Percentiles rank a stretch among this genome's conserved stretches.
These are phyloP conservation scores for Poa annua DNA, from an alignment of 176 grass and related monocot species.

Conservation along the genomic window DNA sequence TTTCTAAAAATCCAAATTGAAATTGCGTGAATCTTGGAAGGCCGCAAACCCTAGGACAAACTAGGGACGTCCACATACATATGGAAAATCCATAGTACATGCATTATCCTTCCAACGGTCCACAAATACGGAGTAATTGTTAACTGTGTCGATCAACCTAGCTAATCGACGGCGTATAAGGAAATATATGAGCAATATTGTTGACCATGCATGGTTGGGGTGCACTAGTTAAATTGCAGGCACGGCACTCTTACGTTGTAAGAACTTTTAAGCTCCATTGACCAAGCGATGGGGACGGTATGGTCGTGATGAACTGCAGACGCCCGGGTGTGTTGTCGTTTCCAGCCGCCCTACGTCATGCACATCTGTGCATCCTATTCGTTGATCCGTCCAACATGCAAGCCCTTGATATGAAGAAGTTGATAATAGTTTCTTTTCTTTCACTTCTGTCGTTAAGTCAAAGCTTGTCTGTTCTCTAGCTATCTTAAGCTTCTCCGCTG, in stretches of 20 bases:
- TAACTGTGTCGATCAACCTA: too few relatives aligned
- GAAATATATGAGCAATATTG: not conserved
- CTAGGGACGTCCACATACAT: too few relatives aligned
- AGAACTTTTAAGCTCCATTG: not conserved
- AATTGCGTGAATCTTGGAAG: too few relatives aligned
- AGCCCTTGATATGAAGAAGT: not conserved
- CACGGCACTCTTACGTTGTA: not conserved
- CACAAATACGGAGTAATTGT: too few relatives aligned
- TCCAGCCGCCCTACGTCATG: slow-evolving; percentile 26
- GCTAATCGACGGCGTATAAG: too few relatives aligned
- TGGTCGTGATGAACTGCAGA: not conserved
- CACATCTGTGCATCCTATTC: not conserved
- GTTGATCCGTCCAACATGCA: slow-evolving; percentile 1
- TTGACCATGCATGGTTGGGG: not conserved
- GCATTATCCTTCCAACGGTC: too few relatives aligned
- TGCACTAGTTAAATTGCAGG: not conserved
- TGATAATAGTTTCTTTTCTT: not conserved
- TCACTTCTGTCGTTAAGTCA: not conserved
- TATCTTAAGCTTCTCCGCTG: not conserved
- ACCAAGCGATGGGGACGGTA: not conserved
- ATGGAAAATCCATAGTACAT: too few relatives aligned
- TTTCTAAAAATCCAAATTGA: too few relatives aligned
- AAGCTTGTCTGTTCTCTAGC: slow-evolving; percentile 2
- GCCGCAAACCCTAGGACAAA: too few relatives aligned
- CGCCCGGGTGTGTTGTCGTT: not conserved